phyloP scores from a whole-genome alignment of 208 protist genomes.

The Strigomonas culicis region DNA sequence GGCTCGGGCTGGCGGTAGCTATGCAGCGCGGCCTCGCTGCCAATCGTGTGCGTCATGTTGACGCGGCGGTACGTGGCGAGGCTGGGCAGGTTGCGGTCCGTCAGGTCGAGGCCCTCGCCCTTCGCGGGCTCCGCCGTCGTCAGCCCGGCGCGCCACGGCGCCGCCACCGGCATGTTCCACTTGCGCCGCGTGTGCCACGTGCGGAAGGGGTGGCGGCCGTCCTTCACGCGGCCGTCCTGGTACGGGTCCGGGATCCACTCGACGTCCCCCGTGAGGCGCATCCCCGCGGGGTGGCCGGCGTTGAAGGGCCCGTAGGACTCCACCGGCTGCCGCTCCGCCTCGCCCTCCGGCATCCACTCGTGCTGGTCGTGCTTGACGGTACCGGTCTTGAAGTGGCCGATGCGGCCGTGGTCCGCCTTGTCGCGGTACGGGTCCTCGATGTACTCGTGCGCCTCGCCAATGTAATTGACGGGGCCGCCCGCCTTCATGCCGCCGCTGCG shows the following conservation, averaged over 20 bases:
- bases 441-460: constrained; percentile 73
- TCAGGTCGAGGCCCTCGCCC: constrained; percentile 55
- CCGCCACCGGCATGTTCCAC: constrained; percentile 81
- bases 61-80: constrained; percentile 50
- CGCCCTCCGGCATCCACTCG: constrained; percentile 81
- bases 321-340: constrained; percentile 43
- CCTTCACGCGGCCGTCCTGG: constrained; percentile 53
- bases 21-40: constrained; percentile 59
- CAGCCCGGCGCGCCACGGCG: constrained; percentile 79
- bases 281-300: constrained; percentile 62
- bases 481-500: constrained; percentile 59
- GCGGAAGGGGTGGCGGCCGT: constrained; percentile 59
- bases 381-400: constrained; percentile 74
- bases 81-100: constrained; percentile 47
- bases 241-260: constrained; percentile 89
- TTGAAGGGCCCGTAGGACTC: constrained; percentile 63
- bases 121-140: constrained; percentile 72
- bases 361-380: constrained; percentile 54
- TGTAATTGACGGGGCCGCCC: constrained; percentile 58
- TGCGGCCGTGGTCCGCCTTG: constrained; percentile 63
- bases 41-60: constrained; percentile 75
- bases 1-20: constrained; percentile 33
- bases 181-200: constrained; percentile 90
- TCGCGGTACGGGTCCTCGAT: constrained; percentile 79
- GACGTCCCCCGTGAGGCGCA: constrained; percentile 56